Evolutionary conservation across 208 protist species (phyloP).

Genomic region (Angomonas desouzai): DNA sequence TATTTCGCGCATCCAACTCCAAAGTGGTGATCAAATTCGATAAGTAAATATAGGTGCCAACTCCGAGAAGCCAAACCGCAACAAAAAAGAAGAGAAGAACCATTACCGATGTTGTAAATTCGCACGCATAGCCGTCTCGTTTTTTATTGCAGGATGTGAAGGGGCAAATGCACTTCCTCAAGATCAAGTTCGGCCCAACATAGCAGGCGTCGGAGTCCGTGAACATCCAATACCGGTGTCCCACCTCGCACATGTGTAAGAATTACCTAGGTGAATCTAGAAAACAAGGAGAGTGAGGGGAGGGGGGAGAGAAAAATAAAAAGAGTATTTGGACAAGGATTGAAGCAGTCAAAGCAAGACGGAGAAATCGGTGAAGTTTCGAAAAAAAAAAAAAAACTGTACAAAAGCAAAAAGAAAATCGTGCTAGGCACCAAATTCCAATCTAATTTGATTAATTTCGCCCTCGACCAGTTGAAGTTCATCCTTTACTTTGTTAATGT

Average conservation of each 20-base stretch:
- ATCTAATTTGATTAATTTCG: neutral
- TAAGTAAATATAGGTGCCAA: slow-evolving; percentile 64
- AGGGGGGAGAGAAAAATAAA: slow-evolving; percentile 5
- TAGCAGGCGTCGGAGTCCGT: slow-evolving; percentile 77
- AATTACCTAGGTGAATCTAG: neutral
- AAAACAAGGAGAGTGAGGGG: slow-evolving; percentile 9
- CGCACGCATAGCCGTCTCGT: slow-evolving; percentile 37
- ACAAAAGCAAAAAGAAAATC: neutral
- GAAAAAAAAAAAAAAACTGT: neutral
- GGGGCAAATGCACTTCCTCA: slow-evolving; percentile 75
- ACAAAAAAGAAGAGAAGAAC: slow-evolving; percentile 55
- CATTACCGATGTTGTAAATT: slow-evolving; percentile 54
- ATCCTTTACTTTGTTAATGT: neutral
- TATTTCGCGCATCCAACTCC: slow-evolving; percentile 29
- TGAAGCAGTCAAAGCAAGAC: neutral
- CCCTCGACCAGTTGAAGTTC: neutral
- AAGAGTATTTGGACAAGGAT: slow-evolving; percentile 7
- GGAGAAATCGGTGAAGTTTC: neutral
- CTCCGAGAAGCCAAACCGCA: slow-evolving; percentile 55
- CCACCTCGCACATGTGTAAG: slow-evolving; percentile 32
- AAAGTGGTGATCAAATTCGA: slow-evolving; percentile 39
- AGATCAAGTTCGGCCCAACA: slow-evolving; percentile 41
- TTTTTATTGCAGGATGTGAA: slow-evolving; percentile 56
- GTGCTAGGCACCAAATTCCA: neutral
- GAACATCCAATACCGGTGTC: slow-evolving; percentile 52